A percentile compares a stretch with the other conserved stretches of the same genome.
Conservation (phyloP, 2,329 filamentous ascomycete species). For the Fusarium sacchari region DNA sequence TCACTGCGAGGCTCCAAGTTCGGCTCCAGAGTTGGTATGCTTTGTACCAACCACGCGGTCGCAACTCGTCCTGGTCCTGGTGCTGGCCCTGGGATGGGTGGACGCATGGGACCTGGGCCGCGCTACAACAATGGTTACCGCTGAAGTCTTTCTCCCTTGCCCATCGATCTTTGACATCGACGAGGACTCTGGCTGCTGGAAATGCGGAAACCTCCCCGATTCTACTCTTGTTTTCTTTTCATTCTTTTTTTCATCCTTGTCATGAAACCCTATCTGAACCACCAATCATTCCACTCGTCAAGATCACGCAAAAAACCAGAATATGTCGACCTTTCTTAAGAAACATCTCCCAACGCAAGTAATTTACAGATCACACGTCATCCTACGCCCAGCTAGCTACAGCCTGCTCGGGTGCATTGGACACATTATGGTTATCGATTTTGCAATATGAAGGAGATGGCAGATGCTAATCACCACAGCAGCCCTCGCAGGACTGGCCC, state of each 20-base stretch:
- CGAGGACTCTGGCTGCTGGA: not conserved
- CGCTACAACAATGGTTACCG: constrained; percentile 70
- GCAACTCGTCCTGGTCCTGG: constrained; percentile 89
- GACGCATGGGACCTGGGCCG: constrained; percentile 66
- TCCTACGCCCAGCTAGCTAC: constrained; percentile 64
- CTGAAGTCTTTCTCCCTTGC: constrained; percentile 45
- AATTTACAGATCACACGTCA: constrained; percentile 66
- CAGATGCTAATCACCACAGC: constrained; percentile 44
- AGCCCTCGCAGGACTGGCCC: constrained; percentile 26
- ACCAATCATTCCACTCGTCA: constrained; percentile 47
- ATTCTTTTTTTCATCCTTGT: constrained; percentile 44
- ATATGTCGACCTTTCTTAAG: constrained; percentile 58
- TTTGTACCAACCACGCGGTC: constrained; percentile 94
- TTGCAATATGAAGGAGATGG: constrained; percentile 60
- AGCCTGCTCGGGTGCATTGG: constrained; percentile 64
- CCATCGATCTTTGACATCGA: not conserved
- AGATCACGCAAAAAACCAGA: constrained; percentile 52
- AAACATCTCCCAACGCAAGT: constrained; percentile 62
- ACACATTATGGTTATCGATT: constrained; percentile 71
- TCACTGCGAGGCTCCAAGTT: constrained; percentile 98
- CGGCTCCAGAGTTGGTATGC: constrained; percentile 97
- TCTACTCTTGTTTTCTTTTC: constrained; percentile 32
- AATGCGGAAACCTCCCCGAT: constrained; percentile 3
- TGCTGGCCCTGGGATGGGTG: constrained; percentile 71
- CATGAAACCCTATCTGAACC: constrained; percentile 43